Conservation (phyloP, 225 moss, liverwort and hornwort species). For the Takakia lepidozioides region DNA sequence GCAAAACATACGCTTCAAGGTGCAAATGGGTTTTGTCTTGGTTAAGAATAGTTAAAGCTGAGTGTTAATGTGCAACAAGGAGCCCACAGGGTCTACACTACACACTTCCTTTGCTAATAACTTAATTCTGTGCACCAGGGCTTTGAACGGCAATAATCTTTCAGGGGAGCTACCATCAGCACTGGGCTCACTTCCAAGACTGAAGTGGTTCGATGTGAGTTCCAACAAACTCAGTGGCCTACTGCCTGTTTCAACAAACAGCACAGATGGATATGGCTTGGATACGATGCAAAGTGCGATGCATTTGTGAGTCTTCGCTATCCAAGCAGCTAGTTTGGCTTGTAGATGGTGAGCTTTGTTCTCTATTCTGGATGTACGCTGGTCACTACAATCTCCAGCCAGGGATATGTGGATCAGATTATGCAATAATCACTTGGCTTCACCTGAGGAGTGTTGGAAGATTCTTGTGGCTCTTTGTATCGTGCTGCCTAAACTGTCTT, state of each 20-base stretch:
- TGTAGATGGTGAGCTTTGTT: too few species aligned
- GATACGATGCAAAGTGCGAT: conserved; percentile 13
- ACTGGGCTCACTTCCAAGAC: conserved; percentile 15
- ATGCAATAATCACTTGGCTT: too few species aligned
- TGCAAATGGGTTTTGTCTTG: neutral
- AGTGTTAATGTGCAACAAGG: too few species aligned
- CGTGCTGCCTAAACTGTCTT: too few species aligned
- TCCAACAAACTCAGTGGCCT: conserved; percentile 29
- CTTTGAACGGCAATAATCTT: conserved; percentile 33
- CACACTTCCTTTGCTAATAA: too few species aligned
- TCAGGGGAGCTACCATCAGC: conserved; percentile 21
- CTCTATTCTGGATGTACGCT: too few species aligned
- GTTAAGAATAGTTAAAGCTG: neutral
- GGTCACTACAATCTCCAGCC: too few species aligned
- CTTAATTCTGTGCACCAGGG: conserved; percentile 15
- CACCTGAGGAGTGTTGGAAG: too few species aligned
- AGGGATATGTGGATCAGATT: too few species aligned
- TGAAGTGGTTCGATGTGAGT: conserved; percentile 46
- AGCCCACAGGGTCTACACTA: too few species aligned
- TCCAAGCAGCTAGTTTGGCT: too few species aligned
- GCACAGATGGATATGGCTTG: conserved; percentile 15
- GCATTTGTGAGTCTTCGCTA: conserved; percentile 49
- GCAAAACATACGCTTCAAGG: neutral
- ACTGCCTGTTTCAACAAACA: conserved; percentile 30
- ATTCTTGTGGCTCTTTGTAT: too few species aligned